Conservation (phyloP, 2,329 filamentous ascomycete genomes). For the Colletotrichum chrysophilum region DNA sequence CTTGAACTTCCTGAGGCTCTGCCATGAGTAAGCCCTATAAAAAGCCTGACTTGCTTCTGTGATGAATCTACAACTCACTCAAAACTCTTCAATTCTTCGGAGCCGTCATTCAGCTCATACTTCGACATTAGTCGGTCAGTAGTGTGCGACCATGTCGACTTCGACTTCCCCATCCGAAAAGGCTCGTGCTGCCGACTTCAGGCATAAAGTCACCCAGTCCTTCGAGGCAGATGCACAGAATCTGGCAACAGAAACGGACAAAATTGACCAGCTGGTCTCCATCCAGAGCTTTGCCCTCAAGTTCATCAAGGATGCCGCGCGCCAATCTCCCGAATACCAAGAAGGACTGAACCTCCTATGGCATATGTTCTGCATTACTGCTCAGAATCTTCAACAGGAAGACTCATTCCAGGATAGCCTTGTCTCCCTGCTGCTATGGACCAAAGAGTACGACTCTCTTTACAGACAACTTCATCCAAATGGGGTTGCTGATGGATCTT, state of each 20-base stretch:
- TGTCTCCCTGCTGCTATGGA: neutral
- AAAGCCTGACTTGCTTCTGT: neutral
- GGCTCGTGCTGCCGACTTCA: neutral
- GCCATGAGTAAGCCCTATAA: neutral
- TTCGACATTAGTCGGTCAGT: accelerated
- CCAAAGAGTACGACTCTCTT: neutral
- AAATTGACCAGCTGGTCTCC: neutral
- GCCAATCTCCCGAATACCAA: neutral
- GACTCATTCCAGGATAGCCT: neutral
- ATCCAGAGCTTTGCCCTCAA: neutral
- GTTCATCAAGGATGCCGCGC: neutral
- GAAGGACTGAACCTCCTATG: neutral
- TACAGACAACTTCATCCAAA: neutral
- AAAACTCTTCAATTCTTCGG: neutral
- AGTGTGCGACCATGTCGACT: neutral
- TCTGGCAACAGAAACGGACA: neutral
- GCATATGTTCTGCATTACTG: neutral
- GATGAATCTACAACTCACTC: accelerated
- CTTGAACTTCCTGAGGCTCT: neutral
- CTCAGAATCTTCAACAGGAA: neutral
- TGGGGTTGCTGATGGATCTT: neutral
- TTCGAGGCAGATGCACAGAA: neutral
- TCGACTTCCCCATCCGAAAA: neutral
- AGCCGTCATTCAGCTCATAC: neutral
- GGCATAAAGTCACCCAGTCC: neutral